A percentile compares a stretch with the other conserved stretches of the same genome.
phyloP scores from a whole-genome alignment of 148 eudicot species.

The Talinum fruticosum region DNA sequence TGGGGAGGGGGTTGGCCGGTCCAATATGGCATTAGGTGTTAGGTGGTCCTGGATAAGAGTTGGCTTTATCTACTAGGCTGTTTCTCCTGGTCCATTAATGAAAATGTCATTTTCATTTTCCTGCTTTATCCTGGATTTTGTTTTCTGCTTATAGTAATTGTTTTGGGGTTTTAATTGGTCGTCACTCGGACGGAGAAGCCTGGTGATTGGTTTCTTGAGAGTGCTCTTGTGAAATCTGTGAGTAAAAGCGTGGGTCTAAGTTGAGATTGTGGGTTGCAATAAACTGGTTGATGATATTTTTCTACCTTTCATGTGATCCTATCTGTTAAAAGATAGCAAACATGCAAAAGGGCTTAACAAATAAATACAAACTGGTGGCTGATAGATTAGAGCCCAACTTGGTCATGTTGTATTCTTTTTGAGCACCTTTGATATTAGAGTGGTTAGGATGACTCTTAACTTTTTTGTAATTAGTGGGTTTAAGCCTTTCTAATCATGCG shows the following conservation, averaged over 20 bases:
- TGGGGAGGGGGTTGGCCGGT: too few relatives aligned
- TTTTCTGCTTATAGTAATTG: conserved; percentile 16
- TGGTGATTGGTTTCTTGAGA: conserved; percentile 26
- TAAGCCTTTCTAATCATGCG: conserved; percentile 2
- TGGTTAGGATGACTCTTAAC: background rate
- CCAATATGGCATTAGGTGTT: conserved; percentile 25
- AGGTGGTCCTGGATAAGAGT: conserved; percentile 37
- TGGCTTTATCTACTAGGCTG: conserved; percentile 20
- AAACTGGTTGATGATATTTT: conserved; percentile 34
- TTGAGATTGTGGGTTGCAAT: conserved; percentile 42
- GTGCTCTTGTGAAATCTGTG: conserved; percentile 54
- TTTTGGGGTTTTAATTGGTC: conserved; percentile 30
- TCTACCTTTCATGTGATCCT: conserved; percentile 62
- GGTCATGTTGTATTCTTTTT: conserved; percentile 28
- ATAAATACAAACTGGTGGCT: conserved; percentile 35
- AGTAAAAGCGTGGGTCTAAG: conserved; percentile 39
- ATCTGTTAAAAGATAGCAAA: conserved; percentile 25
- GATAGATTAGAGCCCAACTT: conserved; percentile 31
- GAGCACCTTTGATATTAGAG: conserved; percentile 8
- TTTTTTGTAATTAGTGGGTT: conserved; percentile 2
- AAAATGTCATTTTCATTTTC: conserved; percentile 17
- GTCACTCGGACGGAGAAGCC: conserved; percentile 16
- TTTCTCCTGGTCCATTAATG: conserved; percentile 5
- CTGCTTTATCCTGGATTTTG: conserved; percentile 13
- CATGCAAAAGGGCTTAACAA: conserved; percentile 20